phyloP scores from a whole-genome alignment of 2,329 filamentous ascomycete genomes.

The Alternaria sp. region DNA sequence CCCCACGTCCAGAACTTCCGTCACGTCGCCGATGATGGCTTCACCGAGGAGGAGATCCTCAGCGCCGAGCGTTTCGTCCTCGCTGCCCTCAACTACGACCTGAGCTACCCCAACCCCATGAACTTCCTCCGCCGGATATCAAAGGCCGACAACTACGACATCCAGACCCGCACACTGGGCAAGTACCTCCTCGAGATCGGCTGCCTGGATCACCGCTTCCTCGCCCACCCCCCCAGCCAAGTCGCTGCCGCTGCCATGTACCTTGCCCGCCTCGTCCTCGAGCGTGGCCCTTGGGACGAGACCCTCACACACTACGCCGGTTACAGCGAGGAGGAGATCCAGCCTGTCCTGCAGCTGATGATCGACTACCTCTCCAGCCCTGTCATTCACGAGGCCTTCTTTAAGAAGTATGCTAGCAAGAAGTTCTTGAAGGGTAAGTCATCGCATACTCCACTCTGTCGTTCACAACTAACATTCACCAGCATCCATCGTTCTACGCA shows the following conservation, averaged over 20 bases:
- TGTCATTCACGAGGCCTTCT: constrained; percentile 94
- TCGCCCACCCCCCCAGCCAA: constrained; percentile 86
- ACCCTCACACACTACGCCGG: constrained; percentile 90
- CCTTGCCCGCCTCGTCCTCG: constrained; percentile 85
- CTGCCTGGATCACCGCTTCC: constrained; percentile 91
- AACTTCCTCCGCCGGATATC: constrained; percentile 99
- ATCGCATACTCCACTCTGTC: constrained; percentile 24
- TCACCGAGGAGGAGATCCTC: constrained; percentile 92
- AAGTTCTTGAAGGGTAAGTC: constrained; percentile 93
- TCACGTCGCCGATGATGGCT: constrained; percentile 95
- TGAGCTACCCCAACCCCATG: constrained; percentile 99
- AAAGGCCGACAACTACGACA: constrained; percentile 99
- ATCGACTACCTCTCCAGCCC: constrained; percentile 93
- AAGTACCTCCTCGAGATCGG: constrained; percentile 99
- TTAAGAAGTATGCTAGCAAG: constrained; percentile 99
- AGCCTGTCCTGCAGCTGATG: constrained; percentile 92
- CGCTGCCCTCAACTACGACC: constrained; percentile 88
- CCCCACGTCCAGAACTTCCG: constrained; percentile 97
- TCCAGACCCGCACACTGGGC: constrained; percentile 93
- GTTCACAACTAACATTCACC: constrained; percentile 16
- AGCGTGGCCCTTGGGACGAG: constrained; percentile 89
- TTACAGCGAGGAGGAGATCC: constrained; percentile 90
- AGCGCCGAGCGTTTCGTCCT: constrained; percentile 97
- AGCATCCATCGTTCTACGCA: constrained; percentile 90
- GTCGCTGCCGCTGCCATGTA: constrained; percentile 95